Evolutionary conservation across 345 rosid genomes (phyloP), one percentile per base, ranked within the genome.

Genomic region (Citrus medica): DNA sequence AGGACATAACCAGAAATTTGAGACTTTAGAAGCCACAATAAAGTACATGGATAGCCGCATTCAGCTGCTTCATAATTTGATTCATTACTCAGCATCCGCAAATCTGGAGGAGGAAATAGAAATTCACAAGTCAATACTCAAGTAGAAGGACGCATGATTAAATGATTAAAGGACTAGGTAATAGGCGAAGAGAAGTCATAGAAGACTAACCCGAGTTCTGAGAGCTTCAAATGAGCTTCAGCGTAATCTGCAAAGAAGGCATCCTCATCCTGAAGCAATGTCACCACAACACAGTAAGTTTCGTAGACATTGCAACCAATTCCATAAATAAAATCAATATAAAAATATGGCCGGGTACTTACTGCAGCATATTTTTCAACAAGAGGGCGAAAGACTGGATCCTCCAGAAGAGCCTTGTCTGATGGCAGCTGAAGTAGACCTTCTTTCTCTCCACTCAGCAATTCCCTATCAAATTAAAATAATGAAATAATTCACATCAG

Each of bases 361-460:
- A 94, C 97, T 48, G 80, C 89, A 61, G 98, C 98, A 71, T 93
- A 93, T 87, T 76, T 92, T 69, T 95, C 92, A 24, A 92, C 94
- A 24, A 89, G 80, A 10, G 93, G 92, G 21, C 89, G 90, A 74
- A 91, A 95, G 38, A 83, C 60, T n/a, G 91, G 92, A 73, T 95
- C 98, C n/a, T 84, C 75, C 7, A 93, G 80, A 79, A 95, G 95
- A 67, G 94, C 92, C 82, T 89, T 91, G 83, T 93, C 98, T 1
- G 92, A 74, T 24, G 98, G 97, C 80, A 95, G 81, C 77, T 90
- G 92, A 19, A 95, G 76, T 56, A 92, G 92, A 32, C 90, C 96
- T 87, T 92, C 93, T 74, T 93, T 93, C 86, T 91, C 96, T 76
- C 96, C 97, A 19, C 84, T 83, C 40, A 95, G 74, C 61, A 95